A percentile compares a stretch with the other conserved stretches of the same genome.
Evolutionary conservation across 2,329 filamentous ascomycete genomes (phyloP).

Genomic region (Calonectria pauciramosa): DNA sequence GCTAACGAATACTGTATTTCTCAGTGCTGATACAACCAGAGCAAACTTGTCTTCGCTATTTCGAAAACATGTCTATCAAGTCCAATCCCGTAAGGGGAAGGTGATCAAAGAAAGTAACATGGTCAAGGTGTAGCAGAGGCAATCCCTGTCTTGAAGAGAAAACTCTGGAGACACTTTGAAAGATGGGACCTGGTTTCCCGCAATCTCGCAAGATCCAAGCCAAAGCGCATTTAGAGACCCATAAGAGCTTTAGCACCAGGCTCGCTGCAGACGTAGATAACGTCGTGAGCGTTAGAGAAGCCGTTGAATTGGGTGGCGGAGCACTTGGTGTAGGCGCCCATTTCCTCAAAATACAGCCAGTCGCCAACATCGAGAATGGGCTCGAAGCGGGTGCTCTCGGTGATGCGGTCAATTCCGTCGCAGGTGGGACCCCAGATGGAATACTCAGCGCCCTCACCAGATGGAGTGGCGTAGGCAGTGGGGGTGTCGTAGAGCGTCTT

Average conservation of each 20-base stretch:
- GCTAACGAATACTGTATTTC: neutral
- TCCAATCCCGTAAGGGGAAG: neutral
- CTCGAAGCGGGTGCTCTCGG: slow-evolving; percentile 82
- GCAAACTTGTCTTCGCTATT: neutral
- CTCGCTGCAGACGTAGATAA: slow-evolving; percentile 96
- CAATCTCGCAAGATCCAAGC: neutral
- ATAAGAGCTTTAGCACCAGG: slow-evolving; percentile 84
- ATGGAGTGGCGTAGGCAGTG: slow-evolving; percentile 60
- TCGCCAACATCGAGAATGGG: slow-evolving; percentile 90
- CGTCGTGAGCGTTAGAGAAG: slow-evolving; percentile 91
- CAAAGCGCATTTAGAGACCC: slow-evolving; percentile 31
- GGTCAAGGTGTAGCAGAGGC: neutral
- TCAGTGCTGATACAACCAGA: neutral
- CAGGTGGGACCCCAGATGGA: slow-evolving; percentile 99
- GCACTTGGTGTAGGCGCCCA: slow-evolving; percentile 99
- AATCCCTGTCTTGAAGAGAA: neutral
- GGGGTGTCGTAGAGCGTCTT: slow-evolving; percentile 71
- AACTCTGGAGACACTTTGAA: neutral
- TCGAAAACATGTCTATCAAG: neutral
- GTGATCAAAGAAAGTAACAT: slow-evolving; percentile 3
- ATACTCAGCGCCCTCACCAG: slow-evolving; percentile 78
- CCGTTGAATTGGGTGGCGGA: slow-evolving; percentile 98
- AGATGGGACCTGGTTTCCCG: slow-evolving; percentile 3
- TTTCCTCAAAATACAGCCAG: slow-evolving; percentile 98
- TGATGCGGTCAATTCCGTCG: slow-evolving; percentile 96